Evolutionary conservation across 345 rosid genomes (phyloP).

Genomic region (Gossypium longicalyx): DNA sequence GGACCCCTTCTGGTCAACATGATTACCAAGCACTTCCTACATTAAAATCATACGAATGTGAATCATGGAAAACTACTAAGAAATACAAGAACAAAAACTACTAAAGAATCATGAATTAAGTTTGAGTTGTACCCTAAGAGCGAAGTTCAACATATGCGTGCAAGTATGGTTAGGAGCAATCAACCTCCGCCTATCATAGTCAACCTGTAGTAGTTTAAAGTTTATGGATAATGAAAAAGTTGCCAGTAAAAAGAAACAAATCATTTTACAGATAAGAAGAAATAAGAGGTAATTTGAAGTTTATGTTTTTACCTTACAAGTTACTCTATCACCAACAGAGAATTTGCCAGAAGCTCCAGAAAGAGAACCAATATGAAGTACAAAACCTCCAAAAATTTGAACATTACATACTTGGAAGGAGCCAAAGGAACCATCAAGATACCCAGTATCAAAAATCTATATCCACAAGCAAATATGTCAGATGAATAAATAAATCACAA

Average conservation of each 20-base stretch:
- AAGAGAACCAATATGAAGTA: constrained; percentile 80
- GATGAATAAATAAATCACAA: not conserved
- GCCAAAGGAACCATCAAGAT: constrained; percentile 10
- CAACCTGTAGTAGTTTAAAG: constrained; percentile 48
- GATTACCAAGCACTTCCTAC: constrained; percentile 94
- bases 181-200: constrained; percentile 83
- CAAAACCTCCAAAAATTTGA: constrained; percentile 87
- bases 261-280: not conserved
- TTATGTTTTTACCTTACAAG: constrained; percentile 60
- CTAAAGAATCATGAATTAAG: not conserved
- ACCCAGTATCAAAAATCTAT: constrained; percentile 11
- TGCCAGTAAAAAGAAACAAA: not conserved
- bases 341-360: constrained; percentile 37
- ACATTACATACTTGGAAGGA: constrained; percentile 71
- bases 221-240: not conserved
- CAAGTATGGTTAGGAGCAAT: constrained; percentile 99
- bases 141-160: constrained; percentile 96
- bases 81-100: not conserved
- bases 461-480: not conserved
- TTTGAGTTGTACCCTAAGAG: constrained; percentile 51
- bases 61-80: constrained; percentile 2
- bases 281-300: constrained; percentile 3
- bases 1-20: constrained; percentile 97
- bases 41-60: constrained; percentile 12
- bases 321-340: constrained; percentile 65